Base-by-base conservation (phyloP, 2,329 filamentous ascomycete species). In the Xylaria sp. region DNA sequence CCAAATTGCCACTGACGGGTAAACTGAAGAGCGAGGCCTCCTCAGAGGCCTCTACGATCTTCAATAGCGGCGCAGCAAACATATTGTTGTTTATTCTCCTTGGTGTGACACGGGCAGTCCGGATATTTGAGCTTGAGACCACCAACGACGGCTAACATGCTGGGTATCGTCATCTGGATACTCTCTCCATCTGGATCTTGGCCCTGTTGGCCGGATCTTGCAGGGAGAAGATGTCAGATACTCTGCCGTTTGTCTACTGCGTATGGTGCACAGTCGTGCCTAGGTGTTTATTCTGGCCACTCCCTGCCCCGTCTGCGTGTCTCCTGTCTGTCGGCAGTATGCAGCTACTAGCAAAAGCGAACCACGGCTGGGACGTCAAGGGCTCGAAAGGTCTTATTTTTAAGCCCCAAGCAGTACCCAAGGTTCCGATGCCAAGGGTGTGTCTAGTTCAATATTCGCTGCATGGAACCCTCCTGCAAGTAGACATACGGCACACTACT, bases 1-100 rank as follows among this genome's bases (percentile, higher is more conserved):
- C 60, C 63, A 70, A 68, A 68, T 71, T 73, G 57, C 69, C 69
- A 73, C 68, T 67, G 68, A 73, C 72, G 74, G 75, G 68, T 76
- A 76, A 76, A 75, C 64, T 72, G 61, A 36, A 61, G 45, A 44
- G 47, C 27, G 61, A 69, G 66, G 60, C 39, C 50, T 50, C 39
- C 39, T 44, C 42, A 42, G 54, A 65, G 66, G 60, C 39, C 50
- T 59, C 39, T 50, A 42, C 49, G 49, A 60, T 42, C 51, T 50
- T 64, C 49, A 57, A 61, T 49, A 58, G 68, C 55, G 56, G 59
- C 56, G 59, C 61, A 61, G 63, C 51, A 59, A 44, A 61, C 44
- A 42, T 45, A 61, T 60, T 51, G 53, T 61, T 61, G 36, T 58
- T n/a, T 64, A 50, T 55, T 20, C 36, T 45, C 51, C 10, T 59